Evolutionary conservation across 2,329 filamentous ascomycete species (phyloP), one percentile per base, ranked within the genome.

Genomic region (Diaporthe nobilis): DNA sequence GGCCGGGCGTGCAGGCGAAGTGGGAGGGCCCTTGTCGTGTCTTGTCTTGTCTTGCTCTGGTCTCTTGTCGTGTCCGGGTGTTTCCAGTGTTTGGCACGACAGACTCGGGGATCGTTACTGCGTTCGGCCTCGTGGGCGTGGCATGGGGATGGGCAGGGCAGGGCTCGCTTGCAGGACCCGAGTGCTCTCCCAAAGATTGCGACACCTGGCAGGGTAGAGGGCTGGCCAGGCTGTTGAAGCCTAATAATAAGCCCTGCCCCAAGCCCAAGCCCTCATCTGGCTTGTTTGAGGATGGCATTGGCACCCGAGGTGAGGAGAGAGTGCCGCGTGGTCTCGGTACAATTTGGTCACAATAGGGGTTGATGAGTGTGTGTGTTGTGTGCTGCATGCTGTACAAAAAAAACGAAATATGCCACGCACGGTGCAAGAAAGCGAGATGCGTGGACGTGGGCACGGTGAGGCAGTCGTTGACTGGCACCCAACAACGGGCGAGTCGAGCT

Each of bases 131-230:
- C 47, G 53, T 25, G 63, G 34, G 63, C 10, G 25, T n/a, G 44
- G 28, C 42, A 49, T 28, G 28, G 60, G 60, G 13, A 44, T 49
- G 22, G 60, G 60, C 31, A n/a, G 31, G 20, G 57, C 57, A 39
- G 9, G 60, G 60, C 63, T 68, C 63, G 63, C 63, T 68, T 53
- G 44, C 44, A 37, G 63, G 44, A 68, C 63, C 63, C 63, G 47
- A 51, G 42, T 28, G 31, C 63, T 51, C 63, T 68, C 31, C 63
- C 22, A 68, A 51, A 68, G 31, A 68, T 68, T 68, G 57, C 71
- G 37, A 63, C 57, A 31, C 25, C 53, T 55, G n/a, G 58, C 58
- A 63, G 53, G 28, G 37, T 22, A 9, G 13, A 22, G 9, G 31
- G 49, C 37, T 57, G n/a, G 67, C 17, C 44, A 22, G 39, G 20